Evolutionary conservation across 2,329 filamentous ascomycete species (phyloP).

Genomic region (Fusarium brevicatenulatum): DNA sequence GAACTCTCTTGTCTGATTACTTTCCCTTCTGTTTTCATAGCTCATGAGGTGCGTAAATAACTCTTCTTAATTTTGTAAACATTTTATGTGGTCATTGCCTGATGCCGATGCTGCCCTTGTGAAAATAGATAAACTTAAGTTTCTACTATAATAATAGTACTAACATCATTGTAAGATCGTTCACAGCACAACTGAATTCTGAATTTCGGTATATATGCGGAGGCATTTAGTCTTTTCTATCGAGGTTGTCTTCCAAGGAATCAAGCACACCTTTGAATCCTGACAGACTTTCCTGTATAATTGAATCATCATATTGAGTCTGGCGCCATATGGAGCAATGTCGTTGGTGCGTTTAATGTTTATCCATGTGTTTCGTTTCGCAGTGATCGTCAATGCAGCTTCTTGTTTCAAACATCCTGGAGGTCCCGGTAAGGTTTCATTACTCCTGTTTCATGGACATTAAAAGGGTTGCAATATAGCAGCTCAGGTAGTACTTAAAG

Average conservation of each 20-base stretch:
- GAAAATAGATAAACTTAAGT: neutral
- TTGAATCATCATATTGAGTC: neutral
- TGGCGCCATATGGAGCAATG: neutral
- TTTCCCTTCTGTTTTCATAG: neutral
- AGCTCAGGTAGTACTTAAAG: neutral
- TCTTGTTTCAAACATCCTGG: slow-evolving; percentile 15
- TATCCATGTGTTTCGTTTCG: slow-evolving; percentile 2
- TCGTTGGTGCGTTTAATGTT: slow-evolving; percentile 20
- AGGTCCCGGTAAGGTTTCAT: slow-evolving; percentile 10
- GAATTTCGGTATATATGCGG: neutral
- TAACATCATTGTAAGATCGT: too few relatives aligned
- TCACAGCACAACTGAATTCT: neutral
- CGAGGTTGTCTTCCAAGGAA: neutral
- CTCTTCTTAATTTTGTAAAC: neutral
- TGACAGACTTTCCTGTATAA: neutral
- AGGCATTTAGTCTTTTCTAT: neutral
- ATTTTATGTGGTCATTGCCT: neutral
- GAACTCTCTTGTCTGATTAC: slow-evolving; percentile 55
- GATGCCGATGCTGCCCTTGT: too few relatives aligned
- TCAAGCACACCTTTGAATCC: neutral
- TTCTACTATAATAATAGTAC: neutral
- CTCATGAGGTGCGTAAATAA: neutral
- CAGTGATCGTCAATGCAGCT: neutral
- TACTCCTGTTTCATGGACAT: neutral
- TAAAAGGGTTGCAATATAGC: neutral